Percentiles rank a stretch among this genome's conserved stretches.
phyloP scores from a whole-genome alignment of 2,329 filamentous ascomycete species.

The Neonectria ditissima region DNA sequence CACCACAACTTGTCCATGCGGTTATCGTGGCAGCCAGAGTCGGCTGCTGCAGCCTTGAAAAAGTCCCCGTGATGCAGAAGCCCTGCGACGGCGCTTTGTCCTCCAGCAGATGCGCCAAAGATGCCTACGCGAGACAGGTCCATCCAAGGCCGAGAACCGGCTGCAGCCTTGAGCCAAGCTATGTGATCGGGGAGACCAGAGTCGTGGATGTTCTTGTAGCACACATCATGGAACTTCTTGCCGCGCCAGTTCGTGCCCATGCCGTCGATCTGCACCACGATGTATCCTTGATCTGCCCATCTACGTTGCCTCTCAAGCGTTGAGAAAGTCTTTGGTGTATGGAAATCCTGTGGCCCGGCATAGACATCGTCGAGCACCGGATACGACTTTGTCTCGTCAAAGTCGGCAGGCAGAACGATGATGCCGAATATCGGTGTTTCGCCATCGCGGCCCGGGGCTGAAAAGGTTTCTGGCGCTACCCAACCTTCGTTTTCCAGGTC shows the following conservation, averaged over 20 bases:
- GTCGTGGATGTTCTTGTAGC: slow-evolving; percentile 47
- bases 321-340: slow-evolving; percentile 42
- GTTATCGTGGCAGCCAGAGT: slow-evolving; percentile 48
- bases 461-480: slow-evolving; percentile 41
- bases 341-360: slow-evolving; percentile 45
- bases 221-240: slow-evolving; percentile 47
- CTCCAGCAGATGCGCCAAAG: slow-evolving; percentile 47
- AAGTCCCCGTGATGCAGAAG: slow-evolving; percentile 46
- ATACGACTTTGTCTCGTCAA: slow-evolving; percentile 42
- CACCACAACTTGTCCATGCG: slow-evolving; percentile 48
- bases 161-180: slow-evolving; percentile 45
- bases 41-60: slow-evolving; percentile 45
- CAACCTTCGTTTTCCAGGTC: slow-evolving; percentile 28
- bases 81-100: slow-evolving; percentile 45
- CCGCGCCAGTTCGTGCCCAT: slow-evolving; percentile 49
- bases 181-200: slow-evolving; percentile 47
- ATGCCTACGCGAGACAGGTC: slow-evolving; percentile 45
- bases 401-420: slow-evolving; percentile 42
- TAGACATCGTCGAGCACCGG: slow-evolving; percentile 47
- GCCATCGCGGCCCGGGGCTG: slow-evolving; percentile 42
- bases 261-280: slow-evolving; percentile 47
- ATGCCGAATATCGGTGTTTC: slow-evolving; percentile 44
- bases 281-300: slow-evolving; percentile 46
- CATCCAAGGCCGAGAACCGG: slow-evolving; percentile 45
- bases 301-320: slow-evolving; percentile 29